These are phyloP conservation scores for Cryptosporidium sp. DNA, from an alignment of 169 alveolate genomes.

Conservation along the genomic window DNA sequence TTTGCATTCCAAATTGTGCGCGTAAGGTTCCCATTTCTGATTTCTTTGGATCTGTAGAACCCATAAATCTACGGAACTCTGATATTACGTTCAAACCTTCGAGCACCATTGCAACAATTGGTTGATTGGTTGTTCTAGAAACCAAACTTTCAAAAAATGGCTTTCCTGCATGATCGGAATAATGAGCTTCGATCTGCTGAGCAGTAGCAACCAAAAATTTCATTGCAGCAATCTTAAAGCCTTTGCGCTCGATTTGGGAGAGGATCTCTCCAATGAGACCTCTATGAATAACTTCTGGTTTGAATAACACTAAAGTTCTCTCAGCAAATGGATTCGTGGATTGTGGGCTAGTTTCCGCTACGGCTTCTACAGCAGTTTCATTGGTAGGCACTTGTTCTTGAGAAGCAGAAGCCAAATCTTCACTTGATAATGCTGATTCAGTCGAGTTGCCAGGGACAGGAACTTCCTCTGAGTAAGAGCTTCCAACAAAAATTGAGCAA, in stretches of 20 bases:
- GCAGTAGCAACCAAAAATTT: constrained; percentile 52
- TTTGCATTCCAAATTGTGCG: constrained; percentile 63
- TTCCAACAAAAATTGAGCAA: constrained; percentile 1
- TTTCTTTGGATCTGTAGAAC: constrained; percentile 59
- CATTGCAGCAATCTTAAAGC: constrained; percentile 69
- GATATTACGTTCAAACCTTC: constrained; percentile 56
- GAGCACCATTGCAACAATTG: constrained; percentile 55
- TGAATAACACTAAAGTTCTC: constrained; percentile 40
- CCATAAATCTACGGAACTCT: constrained; percentile 74
- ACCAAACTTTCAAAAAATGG: constrained; percentile 41
- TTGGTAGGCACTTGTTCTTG: background rate
- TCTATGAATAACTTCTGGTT: constrained; percentile 70
- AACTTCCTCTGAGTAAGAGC: background rate
- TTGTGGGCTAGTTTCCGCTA: background rate
- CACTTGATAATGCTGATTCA: background rate
- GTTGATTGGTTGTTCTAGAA: constrained; percentile 48
- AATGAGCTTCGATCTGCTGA: constrained; percentile 57
- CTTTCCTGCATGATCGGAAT: constrained; percentile 57
- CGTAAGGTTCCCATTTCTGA: constrained; percentile 53
- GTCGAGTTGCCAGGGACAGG: background rate
- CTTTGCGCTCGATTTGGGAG: constrained; percentile 42
- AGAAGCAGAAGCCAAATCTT: background rate
- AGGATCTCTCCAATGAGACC: constrained; percentile 50
- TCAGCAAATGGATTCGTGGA: constrained; percentile 49
- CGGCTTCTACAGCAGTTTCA: background rate